Evolutionary conservation across 176 grass and related monocot genomes (phyloP), one percentile per base, ranked within the genome.

Genomic region (Poa annua): DNA sequence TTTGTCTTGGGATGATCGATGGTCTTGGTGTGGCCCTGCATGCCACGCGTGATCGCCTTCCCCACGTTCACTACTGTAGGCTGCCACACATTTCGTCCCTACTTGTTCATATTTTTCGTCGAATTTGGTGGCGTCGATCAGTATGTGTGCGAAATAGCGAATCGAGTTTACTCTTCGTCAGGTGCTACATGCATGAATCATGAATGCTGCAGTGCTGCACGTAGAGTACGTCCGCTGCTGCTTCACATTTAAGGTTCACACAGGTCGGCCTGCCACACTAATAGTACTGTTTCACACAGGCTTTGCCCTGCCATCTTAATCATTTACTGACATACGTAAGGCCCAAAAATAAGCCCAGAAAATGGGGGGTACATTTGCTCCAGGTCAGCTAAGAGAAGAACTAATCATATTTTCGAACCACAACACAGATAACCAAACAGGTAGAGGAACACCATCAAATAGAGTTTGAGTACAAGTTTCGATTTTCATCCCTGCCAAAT

Each of bases 181-280:
- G 41, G 41, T 44, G 41, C 8, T 44, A 11, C 41, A 44, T 44
- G 41, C 41, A 11, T 44, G 1, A 44, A 44, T 44, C 41, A 44
- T 44, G 41, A 44, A 44, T 44, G 41, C 41, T 44, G 41, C 41
- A 44, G 1, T n/a, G n/a, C n/a, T n/a, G n/a, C n/a, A n/a, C n/a
- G n/a, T n/a, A n/a, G n/a, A n/a, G 7, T 42, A 8, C 41, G 41
- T 44, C 41, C 7, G 36, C 36, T 39, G 36, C 38, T 41, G 38
- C 6, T n/a, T n/a, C n/a, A n/a, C 56, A 86, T 90, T 89, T 67
- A 89, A 55, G 78, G 4, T 38, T 44, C 69, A 10, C 71, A 64
- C 78, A 89, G 49, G 22, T 24, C 14, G 41, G 3, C 21, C 21
- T 48, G 68, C 7, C 70, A 51, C 24, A 14, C 7, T 19, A 8